Base-by-base conservation (phyloP, 2,329 filamentous ascomycete species). In the Periglandula ipomoeae region DNA sequence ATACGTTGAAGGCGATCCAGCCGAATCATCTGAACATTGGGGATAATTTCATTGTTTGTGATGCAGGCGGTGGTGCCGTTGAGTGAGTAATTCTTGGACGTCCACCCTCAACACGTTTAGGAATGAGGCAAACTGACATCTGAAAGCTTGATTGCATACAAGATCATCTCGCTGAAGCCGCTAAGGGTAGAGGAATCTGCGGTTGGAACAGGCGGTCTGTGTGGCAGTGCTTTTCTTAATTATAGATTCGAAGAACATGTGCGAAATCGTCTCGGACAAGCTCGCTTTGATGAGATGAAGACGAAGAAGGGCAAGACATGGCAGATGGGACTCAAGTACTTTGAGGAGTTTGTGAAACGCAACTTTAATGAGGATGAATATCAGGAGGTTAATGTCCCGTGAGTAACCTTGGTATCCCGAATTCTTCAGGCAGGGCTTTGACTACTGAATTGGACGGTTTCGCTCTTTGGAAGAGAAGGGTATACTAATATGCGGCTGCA, bases 331-430 rank as follows among this genome's bases (percentile, higher is more conserved):
- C 70, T 90, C 45, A 78, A 81, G 48, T 89, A 89, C 60, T 91
- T 89, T 64, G 87, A 91, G 58, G 85, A 90, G 60, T 89, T 88
- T 61, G 85, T 91, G 13, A 91, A 91, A 67, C 77, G 87, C 13
- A 89, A 89, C 59, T 91, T 90, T 61, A 84, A 87, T 60, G 83
- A 87, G 58, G 84, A 88, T 42, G 85, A 89, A 59, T 79, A 86
- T 53, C 75, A 82, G 44, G 86, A 90, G 61, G 79, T 89, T 50
- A 89, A 89, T 50, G 78, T 90, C 4, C 86, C 86, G 76, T 80
- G 66, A 55, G 76, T 73, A 0, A 5, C 22, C n/a, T n/a, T n/a
- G n/a, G n/a, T n/a, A n/a, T n/a, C n/a, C n/a, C n/a, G n/a, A n/a
- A n/a, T n/a, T n/a, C n/a, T n/a, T n/a, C n/a, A n/a, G n/a, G n/a